Percentiles rank a stretch among this genome's conserved stretches.
Conservation (phyloP, 371 early-diverging fungal genomes). For the Lichtheimia hyalospora region DNA sequence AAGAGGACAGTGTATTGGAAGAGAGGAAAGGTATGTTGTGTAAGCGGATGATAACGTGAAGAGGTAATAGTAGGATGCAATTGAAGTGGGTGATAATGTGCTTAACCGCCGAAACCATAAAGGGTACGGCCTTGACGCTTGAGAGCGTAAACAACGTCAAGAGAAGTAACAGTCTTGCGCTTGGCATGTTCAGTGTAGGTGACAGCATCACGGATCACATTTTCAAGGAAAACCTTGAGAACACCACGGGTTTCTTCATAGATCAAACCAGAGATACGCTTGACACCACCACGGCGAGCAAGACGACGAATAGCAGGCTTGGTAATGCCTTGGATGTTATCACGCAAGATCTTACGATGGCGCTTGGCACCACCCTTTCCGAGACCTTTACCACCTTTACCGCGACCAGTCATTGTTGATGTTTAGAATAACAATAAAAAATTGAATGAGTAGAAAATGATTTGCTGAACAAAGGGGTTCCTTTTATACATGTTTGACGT, state of each 20-base stretch:
- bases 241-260: conserved; percentile 99
- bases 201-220: conserved; percentile 97
- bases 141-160: conserved; percentile 95
- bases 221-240: conserved; percentile 97
- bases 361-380: conserved; percentile 98
- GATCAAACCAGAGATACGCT: conserved; percentile 97
- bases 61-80: too few species aligned
- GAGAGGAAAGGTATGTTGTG: background rate
- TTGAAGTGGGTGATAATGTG: background rate
- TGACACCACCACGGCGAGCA: conserved; percentile 99
- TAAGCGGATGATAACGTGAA: too few species aligned
- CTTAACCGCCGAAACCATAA: conserved; percentile 47
- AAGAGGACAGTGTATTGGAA: background rate
- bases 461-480: too few species aligned
- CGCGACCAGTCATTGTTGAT: conserved; percentile 82
- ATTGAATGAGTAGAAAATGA: too few species aligned
- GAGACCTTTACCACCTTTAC: conserved; percentile 97
- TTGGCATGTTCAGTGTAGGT: conserved; percentile 99
- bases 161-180: conserved; percentile 96
- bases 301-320: conserved; percentile 99
- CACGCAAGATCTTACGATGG: conserved; percentile 98
- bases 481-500: too few species aligned
- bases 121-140: conserved; percentile 97
- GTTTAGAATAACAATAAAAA: background rate
- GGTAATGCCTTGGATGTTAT: conserved; percentile 98